Evolutionary conservation across 2,329 filamentous ascomycete species (phyloP), one percentile per base, ranked within the genome.

Genomic region (Trichoderma koningii): DNA sequence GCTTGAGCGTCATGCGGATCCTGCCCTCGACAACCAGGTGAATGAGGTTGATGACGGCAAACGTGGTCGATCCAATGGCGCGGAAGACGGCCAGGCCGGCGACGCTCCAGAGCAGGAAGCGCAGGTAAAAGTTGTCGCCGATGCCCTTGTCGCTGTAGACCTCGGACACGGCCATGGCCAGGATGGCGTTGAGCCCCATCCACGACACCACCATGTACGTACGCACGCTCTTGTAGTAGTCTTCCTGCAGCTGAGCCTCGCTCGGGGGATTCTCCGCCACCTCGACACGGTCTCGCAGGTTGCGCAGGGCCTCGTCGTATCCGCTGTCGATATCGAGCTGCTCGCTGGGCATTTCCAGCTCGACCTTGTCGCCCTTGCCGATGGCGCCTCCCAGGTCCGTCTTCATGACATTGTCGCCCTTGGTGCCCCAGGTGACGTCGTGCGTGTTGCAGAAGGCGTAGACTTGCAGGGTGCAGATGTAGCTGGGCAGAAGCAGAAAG

Each of bases 361-460:
- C 92, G 71, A 99, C 95, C 0, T 89, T 92, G 66, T 89, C 85
- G 63, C 90, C 91, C 69, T 90, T 88, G 56, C 88, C 88, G 7
- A 91, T 87, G 14, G 96, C 95, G 6, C 91, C 88, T 64, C 95
- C 95, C 0, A 99, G 87, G 75, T 99, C 96, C 7, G 91, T 97
- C 77, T 92, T 89, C 72, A 95, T 89, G 42, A 96, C 88, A 77
- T 99, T 99, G 83, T 99, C 95, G 65, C 95, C 95, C 80, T 99
- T 99, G 52, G 95, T 99, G 51, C 95, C 95, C 95, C 95, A 99
- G 0, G 93, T 96, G 21, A 99, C 93, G 76, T 99, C 95, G 85
- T 99, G 95, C 0, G 94, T 96, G 80, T 99, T 99, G 82, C 95
- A 98, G 78, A 99, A 99, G 50, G 95, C 95, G 79, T 99, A 99